phyloP scores from a whole-genome alignment of 768 basidiomycete genomes.

The Phaffia tasmanica region DNA sequence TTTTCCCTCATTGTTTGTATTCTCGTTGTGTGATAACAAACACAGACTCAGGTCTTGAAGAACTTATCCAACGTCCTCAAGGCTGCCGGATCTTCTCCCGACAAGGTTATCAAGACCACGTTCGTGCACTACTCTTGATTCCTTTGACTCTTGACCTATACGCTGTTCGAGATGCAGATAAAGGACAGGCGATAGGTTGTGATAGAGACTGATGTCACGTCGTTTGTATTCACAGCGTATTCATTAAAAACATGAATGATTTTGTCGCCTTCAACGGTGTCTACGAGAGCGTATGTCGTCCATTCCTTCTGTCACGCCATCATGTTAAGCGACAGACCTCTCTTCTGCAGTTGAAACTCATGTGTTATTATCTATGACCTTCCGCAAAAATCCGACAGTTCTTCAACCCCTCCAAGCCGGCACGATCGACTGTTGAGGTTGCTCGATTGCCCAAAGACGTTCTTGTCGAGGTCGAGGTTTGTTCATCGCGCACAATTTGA shows the following conservation, averaged over 20 bases:
- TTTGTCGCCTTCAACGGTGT: slow-evolving; percentile 44
- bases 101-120: slow-evolving; percentile 87
- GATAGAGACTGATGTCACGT: no score
- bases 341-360: no score
- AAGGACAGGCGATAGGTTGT: no score
- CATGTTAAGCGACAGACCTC: no score
- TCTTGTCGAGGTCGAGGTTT: slow-evolving; percentile 71
- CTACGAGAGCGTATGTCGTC: slow-evolving; percentile 14
- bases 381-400: slow-evolving; percentile 50
- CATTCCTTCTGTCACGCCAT: not conserved
- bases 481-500: not conserved
- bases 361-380: no score
- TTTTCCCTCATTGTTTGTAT: not conserved
- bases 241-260: slow-evolving; percentile 57
- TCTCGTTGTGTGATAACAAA: not conserved
- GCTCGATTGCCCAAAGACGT: slow-evolving; percentile 79
- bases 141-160: no score
- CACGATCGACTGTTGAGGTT: slow-evolving; percentile 76
- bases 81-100: slow-evolving; percentile 64
- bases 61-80: slow-evolving; percentile 76
- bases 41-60: slow-evolving; percentile 61
- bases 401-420: slow-evolving; percentile 86
- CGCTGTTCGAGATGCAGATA: no score
- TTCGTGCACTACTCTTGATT: slow-evolving; percentile 40
- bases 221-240: not conserved